Evolutionary conservation across 495 filamentous ascomycete genomes (phyloP), one percentile per base, ranked within the genome.

Genomic region (Penicillium cosmopolitanum): DNA sequence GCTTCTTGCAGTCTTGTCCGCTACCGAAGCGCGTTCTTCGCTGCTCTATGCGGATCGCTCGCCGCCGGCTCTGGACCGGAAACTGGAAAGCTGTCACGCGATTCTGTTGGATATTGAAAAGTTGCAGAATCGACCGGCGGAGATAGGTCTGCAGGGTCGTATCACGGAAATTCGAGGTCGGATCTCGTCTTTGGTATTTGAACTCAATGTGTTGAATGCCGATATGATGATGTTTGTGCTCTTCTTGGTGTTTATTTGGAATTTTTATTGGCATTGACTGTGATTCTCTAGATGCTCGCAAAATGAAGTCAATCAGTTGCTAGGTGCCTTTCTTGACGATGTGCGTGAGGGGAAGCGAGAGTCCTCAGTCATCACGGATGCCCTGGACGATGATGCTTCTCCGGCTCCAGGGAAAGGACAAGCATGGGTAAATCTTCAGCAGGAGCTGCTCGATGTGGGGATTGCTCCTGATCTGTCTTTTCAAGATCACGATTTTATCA

Each of bases 151-250:
- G 3, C 46, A 51, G 21, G 50, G 23, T 23, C 56, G 47, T 42
- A 36, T 66, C 12, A 35, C n/a, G 13, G 60, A 68, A 8, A 60
- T 68, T 28, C 54, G 60, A 31, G 63, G 38, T 28, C 50, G 57
- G 0, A 36, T 66, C 5, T 60, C 62, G 2, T 62, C 56, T 3
- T n/a, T 61, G 15, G 50, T 55, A 9, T 68, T 58, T 50, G 66
- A 57, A n/a, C 53, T 67, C 5, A 57, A 35, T 35, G 52, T 62
- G 31, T 50, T 66, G 19, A 66, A 63, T 54, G 56, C 48, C 6
- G 56, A 66, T 61, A 56, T 66, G 60, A 60, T 59, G 56, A 66
- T 63, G 66, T 68, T 12, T 44, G 66, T 68, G 10, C 7, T 2
- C 28, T 34, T 25, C 21, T 9, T 12, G 33, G 33, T 31, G n/a